Evolutionary conservation across 2,329 filamentous ascomycete genomes (phyloP).

Genomic region (Colletotrichum sp.): DNA sequence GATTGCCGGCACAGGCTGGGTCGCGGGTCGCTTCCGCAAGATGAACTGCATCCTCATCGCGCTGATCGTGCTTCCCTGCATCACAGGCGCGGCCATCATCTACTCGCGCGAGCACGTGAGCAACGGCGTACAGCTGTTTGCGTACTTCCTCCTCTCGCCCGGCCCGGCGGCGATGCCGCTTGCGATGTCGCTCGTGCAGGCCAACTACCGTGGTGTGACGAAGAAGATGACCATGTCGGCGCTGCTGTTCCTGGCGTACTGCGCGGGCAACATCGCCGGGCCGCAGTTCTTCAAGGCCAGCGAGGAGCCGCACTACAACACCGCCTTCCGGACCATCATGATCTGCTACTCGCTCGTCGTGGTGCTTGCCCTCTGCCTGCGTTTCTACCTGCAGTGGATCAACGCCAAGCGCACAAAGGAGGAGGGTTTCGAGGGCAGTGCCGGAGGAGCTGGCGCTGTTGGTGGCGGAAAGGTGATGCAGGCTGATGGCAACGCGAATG

Average conservation of each 20-base stretch:
- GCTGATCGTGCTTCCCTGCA: conserved; percentile 53
- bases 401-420: conserved; percentile 46
- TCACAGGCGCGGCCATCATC: conserved; percentile 58
- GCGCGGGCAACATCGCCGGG: conserved; percentile 59
- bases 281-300: conserved; percentile 58
- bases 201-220: conserved; percentile 61
- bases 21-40: conserved; percentile 56
- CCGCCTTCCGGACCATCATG: conserved; percentile 60
- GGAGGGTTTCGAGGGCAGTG: conserved; percentile 52
- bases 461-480: conserved; percentile 39
- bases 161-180: conserved; percentile 61
- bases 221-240: conserved; percentile 67
- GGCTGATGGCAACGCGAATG: conserved; percentile 22
- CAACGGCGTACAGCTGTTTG: conserved; percentile 55
- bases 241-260: conserved; percentile 60
- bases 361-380: conserved; percentile 44
- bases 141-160: conserved; percentile 61
- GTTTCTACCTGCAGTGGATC: conserved; percentile 51
- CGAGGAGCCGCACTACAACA: conserved; percentile 57
- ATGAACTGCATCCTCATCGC: conserved; percentile 58
- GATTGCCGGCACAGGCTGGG: conserved; percentile 54
- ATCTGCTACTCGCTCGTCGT: conserved; percentile 60
- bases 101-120: conserved; percentile 47
- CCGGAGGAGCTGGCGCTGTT: conserved; percentile 44
- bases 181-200: conserved; percentile 58